Conservation (phyloP, 73 alveolate species). For the Paramecium sexaurelia region DNA sequence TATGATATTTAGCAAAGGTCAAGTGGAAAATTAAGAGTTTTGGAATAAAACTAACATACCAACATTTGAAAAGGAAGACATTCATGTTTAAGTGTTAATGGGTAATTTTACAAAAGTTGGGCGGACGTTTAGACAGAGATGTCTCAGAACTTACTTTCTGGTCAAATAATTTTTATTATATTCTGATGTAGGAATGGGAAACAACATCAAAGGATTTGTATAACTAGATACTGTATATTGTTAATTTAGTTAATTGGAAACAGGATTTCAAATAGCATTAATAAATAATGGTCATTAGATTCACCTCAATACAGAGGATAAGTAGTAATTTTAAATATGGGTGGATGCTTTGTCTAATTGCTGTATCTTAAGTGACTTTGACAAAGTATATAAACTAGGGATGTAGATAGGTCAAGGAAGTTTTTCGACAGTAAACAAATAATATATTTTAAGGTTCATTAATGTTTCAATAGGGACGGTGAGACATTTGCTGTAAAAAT, state of each 20-base stretch:
- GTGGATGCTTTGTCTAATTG: conserved; percentile 7
- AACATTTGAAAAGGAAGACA: background rate
- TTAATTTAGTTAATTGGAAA: background rate
- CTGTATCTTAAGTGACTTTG: conserved; percentile 45
- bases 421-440: conserved; percentile 4
- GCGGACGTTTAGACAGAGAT: background rate
- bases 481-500: conserved; percentile 28
- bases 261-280: background rate
- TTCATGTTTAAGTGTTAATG: background rate
- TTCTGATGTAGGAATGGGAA: conserved; percentile 26
- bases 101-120: conserved; percentile 32
- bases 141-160: conserved; percentile 42
- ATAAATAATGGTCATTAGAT: background rate
- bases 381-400: background rate
- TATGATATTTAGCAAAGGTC: conserved; percentile 24
- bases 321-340: conserved; percentile 5
- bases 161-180: conserved; percentile 30
- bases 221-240: conserved; percentile 16
- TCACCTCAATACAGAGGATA: conserved; percentile 9
- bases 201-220: conserved; percentile 28
- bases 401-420: conserved; percentile 16
- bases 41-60: conserved; percentile 39
- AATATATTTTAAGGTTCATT: background rate
- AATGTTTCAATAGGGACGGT: conserved; percentile 1
- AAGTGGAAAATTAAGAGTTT: conserved; percentile 29